phyloP scores from a whole-genome alignment of 2,329 filamentous ascomycete genomes.

The Monosporascus sp. region DNA sequence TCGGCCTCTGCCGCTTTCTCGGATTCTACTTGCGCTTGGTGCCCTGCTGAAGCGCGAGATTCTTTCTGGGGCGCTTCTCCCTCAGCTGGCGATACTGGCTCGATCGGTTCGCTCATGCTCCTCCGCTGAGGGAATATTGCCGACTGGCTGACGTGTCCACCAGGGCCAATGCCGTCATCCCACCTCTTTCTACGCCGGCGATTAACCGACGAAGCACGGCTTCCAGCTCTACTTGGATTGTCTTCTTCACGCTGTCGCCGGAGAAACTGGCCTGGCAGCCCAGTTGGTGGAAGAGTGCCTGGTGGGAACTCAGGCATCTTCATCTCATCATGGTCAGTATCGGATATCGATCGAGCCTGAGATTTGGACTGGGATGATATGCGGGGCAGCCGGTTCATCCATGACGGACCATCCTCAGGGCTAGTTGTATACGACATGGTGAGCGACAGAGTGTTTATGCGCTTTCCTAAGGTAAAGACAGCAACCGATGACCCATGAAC shows the following conservation, averaged over 20 bases:
- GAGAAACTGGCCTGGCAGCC: conserved; percentile 70
- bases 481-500: conserved; percentile 98
- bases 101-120: conserved; percentile 22
- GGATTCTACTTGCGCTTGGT: conserved; percentile 10
- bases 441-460: conserved; percentile 91
- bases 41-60: neutral
- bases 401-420: conserved; percentile 80
- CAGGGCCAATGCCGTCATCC: conserved; percentile 68
- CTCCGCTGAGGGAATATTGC: conserved; percentile 70
- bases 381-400: conserved; percentile 89
- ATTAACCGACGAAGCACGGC: conserved; percentile 56
- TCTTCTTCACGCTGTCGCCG: conserved; percentile 78
- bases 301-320: conserved; percentile 58
- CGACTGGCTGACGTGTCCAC: conserved; percentile 83
- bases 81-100: conserved; percentile 28
- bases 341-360: conserved; percentile 78
- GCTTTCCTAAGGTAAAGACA: conserved; percentile 95
- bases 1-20: conserved; percentile 22
- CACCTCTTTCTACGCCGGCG: conserved; percentile 62
- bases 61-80: conserved; percentile 9
- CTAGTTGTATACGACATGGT: conserved; percentile 95
- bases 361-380: conserved; percentile 67
- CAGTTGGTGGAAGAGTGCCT: conserved; percentile 66
- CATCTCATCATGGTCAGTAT: conserved; percentile 64
- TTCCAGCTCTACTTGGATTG: conserved; percentile 44